These are phyloP conservation scores for Sanguinoderma infundibulare DNA, from an alignment of 1,284 basidiomycete species.

Conservation along the genomic window DNA sequence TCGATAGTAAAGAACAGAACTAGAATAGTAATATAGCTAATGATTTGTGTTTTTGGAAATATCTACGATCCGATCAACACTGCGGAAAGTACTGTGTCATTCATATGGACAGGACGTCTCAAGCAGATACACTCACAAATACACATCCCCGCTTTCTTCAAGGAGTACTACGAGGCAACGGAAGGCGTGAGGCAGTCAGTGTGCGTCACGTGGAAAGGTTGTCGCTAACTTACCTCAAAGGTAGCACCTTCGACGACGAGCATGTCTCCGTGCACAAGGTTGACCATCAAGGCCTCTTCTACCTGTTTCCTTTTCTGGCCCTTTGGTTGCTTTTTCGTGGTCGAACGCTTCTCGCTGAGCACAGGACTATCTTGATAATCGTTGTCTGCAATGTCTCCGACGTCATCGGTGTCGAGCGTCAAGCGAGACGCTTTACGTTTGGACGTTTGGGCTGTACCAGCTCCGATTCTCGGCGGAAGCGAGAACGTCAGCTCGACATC, in stretches of 20 bases:
- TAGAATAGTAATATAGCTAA: neutral
- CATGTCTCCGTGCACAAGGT: slow-evolving; percentile 62
- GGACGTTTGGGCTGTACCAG: neutral
- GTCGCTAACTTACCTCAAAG: neutral
- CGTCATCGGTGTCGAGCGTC: neutral
- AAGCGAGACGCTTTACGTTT: neutral
- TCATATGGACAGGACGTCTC: neutral
- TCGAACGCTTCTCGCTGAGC: neutral
- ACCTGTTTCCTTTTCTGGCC: neutral
- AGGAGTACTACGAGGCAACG: slow-evolving; percentile 11
- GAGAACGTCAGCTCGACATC: slow-evolving; percentile 36
- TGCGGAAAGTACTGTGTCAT: neutral
- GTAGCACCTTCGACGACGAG: slow-evolving; percentile 34
- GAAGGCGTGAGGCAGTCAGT: neutral
- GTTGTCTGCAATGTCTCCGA: neutral
- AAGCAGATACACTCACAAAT: neutral
- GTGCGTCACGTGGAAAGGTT: neutral
- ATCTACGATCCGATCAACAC: neutral
- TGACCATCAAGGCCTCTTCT: slow-evolving; percentile 41
- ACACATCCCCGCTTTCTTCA: slow-evolving; percentile 11
- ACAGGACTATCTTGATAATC: neutral
- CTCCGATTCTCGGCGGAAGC: neutral
- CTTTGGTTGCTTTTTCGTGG: neutral
- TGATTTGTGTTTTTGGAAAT: neutral
- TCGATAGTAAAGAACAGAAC: neutral